Percentiles rank a stretch among this genome's conserved stretches.
phyloP scores from a whole-genome alignment of 2,329 filamentous ascomycete genomes.

The Hansfordia pulvinata region DNA sequence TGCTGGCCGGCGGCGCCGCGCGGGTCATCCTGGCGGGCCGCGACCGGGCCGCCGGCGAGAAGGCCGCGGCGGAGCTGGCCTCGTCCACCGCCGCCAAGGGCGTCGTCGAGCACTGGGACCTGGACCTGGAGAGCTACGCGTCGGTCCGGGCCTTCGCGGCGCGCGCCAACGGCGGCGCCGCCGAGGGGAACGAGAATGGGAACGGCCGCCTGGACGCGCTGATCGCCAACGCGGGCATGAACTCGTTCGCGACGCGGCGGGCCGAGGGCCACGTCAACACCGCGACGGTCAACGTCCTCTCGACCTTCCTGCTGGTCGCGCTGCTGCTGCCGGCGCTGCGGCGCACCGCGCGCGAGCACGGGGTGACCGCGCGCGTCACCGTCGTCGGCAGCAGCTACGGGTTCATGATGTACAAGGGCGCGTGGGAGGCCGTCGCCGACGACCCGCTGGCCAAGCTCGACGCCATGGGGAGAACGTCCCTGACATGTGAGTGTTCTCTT shows the following conservation, averaged over 20 bases:
- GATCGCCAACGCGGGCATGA: not conserved
- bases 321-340: not conserved
- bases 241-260: not conserved
- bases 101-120: not conserved
- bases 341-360: not conserved
- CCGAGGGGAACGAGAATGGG: too few species aligned
- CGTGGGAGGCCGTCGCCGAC: not conserved
- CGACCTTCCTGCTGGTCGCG: not conserved
- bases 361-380: too few species aligned
- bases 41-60: not conserved
- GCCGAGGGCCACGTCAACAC: not conserved
- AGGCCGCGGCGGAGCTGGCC: slow-evolving; percentile 1
- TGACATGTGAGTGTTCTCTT: too few species aligned
- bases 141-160: not conserved
- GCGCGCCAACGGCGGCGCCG: not conserved
- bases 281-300: not conserved
- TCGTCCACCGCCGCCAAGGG: not conserved
- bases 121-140: not conserved
- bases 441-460: not conserved
- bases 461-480: not conserved
- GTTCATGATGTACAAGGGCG: not conserved
- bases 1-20: not conserved
- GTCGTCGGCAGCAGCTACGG: not conserved
- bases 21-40: not conserved
- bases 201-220: not conserved